Evolutionary conservation across 1,284 basidiomycete genomes (phyloP), one percentile per base, ranked within the genome.

Genomic region (Ganoderma boninense): DNA sequence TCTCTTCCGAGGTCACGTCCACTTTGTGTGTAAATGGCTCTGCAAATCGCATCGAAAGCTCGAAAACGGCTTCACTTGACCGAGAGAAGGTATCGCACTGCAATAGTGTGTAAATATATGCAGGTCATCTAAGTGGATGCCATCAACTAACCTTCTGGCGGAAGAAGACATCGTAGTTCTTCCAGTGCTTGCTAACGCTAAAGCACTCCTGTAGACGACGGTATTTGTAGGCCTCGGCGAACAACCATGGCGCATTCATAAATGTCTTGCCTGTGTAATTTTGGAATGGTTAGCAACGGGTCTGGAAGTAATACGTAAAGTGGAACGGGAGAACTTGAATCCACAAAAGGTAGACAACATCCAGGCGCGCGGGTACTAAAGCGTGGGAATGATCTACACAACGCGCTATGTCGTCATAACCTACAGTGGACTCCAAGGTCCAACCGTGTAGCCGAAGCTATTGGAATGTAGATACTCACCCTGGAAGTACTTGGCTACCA

Each of bases 181-280:
- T 89, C 96, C 96, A 99, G 83, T 91, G 93, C 80, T 95, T 96
- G 86, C 94, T 95, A 72, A 96, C 86, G 74, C 94, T 96, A 84
- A 99, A 99, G 84, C 95, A 97, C 82, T 98, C 97, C 74, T 96
- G 95, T 68, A 99, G 87, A 74, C 96, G 92, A 77, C 97, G 94
- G 83, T 98, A 98, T 84, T 98, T 98, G 89, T 98, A 98, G 20
- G 97, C 97, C 82, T 98, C 97, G 62, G 97, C 97, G 77, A 97
- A 97, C 29, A 97, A 84, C 96, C 96, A 97, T 8, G 95, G 95
- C 0, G 95, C 92, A 77, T 96, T 97, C 95, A 98, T 97, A 79
- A 98, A 99, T 81, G 97, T 94, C 83, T 97, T 97, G 70, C 92
- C 93, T 92, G 76, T 61, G 71, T 23, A 60, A 65, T 26, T 29